phyloP scores from a whole-genome alignment of 371 early-diverging fungal genomes.

The Zopfochytrium polystomum region DNA sequence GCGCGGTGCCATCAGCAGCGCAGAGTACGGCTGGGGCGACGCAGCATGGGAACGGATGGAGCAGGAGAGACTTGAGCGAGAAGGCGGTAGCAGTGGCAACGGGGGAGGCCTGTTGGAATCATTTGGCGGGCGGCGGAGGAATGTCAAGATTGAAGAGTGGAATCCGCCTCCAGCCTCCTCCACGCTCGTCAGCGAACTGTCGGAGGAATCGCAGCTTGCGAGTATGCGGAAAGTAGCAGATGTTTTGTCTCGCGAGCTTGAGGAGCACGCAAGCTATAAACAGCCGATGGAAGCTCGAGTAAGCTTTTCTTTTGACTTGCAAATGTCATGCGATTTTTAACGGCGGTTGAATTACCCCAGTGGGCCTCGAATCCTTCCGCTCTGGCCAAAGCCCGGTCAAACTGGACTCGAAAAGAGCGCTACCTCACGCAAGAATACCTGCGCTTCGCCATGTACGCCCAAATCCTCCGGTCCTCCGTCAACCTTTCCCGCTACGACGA shows the following conservation, averaged over 20 bases:
- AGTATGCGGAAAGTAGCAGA: constrained; percentile 46
- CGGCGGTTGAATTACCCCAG: not conserved
- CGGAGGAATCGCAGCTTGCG: constrained; percentile 41
- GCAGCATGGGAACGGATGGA: constrained; percentile 36
- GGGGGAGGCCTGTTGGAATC: constrained; percentile 11
- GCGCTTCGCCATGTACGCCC: constrained; percentile 82
- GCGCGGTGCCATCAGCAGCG: constrained; percentile 69
- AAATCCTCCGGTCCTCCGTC: constrained; percentile 29
- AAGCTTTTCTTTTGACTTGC: constrained; percentile 9
- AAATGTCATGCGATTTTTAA: not conserved
- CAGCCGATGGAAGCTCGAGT: constrained; percentile 48
- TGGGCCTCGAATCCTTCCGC: constrained; percentile 17
- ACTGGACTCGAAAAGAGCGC: constrained; percentile 84
- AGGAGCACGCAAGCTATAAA: constrained; percentile 51
- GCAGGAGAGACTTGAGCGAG: constrained; percentile 8
- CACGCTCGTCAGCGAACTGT: constrained; percentile 24
- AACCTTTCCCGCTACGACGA: no score
- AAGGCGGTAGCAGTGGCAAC: constrained; percentile 10
- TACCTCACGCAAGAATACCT: constrained; percentile 82
- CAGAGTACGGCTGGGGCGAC: constrained; percentile 88
- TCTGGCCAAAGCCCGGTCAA: constrained; percentile 61
- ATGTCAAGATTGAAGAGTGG: constrained; percentile 39
- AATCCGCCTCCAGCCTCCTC: constrained; percentile 23
- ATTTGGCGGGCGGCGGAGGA: constrained; percentile 23
- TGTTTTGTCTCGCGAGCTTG: constrained; percentile 45